A percentile compares a stretch with the other conserved stretches of the same genome.
Conservation (phyloP, 176 grass and related monocot genomes). For the Otatea glauca region DNA sequence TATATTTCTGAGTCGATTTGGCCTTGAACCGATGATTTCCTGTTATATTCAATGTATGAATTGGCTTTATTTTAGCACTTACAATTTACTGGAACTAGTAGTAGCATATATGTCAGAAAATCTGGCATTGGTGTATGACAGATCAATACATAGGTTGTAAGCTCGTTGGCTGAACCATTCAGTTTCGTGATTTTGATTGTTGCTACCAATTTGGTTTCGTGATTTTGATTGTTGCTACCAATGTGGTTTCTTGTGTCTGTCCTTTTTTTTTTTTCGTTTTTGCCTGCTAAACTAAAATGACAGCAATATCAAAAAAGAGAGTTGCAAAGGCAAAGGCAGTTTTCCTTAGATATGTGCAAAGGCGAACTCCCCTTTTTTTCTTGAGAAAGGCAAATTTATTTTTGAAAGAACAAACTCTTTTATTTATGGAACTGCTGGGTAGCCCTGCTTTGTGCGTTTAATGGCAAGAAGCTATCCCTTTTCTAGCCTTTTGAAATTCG, state of each 20-base stretch:
- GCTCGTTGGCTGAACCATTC: slow-evolving; percentile 26
- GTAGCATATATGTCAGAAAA: slow-evolving; percentile 18
- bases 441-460: not conserved
- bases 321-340: not conserved
- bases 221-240: slow-evolving; percentile 37
- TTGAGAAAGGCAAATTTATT: not conserved
- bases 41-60: slow-evolving; percentile 27
- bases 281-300: slow-evolving; percentile 4
- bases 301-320: not conserved
- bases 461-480: not conserved
- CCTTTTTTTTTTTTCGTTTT: not conserved
- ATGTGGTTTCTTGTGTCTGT: not conserved
- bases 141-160: slow-evolving; percentile 40
- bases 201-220: slow-evolving; percentile 23
- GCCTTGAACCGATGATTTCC: slow-evolving; percentile 10
- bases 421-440: not conserved
- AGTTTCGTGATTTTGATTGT: slow-evolving; percentile 37
- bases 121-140: slow-evolving; percentile 19
- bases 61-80: slow-evolving; percentile 2
- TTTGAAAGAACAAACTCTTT: not conserved
- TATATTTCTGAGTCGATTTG: slow-evolving; percentile 7
- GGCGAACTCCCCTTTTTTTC: not conserved
- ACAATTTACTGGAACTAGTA: slow-evolving; percentile 18
- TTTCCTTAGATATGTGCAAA: not conserved
- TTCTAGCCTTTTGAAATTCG: too few relatives aligned